Evolutionary conservation across 2,329 filamentous ascomycete species (phyloP), one percentile per base, ranked within the genome.

Genomic region (Metarhizium anisopliae): DNA sequence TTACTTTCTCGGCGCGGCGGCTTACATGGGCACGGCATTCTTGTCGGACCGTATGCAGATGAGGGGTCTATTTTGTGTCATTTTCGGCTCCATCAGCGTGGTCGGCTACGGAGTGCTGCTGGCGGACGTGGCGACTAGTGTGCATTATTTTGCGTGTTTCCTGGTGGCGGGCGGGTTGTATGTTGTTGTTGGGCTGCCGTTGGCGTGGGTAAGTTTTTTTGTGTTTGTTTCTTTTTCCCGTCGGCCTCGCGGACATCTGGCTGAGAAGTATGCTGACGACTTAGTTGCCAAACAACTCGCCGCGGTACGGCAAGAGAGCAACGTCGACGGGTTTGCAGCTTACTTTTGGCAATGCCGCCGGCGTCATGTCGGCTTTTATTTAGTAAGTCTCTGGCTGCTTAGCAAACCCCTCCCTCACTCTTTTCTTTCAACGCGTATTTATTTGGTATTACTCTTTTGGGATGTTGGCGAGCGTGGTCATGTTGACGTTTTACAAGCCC

Each of bases 141-240:
- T 84, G 6, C 85, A 87, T 61, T 92, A 90, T 63, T 87, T 89
- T 60, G 88, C 72, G 60, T 90, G 87, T 59, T 87, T 91, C 67
- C 72, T 93, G n/a, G 81, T 91, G 0, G 87, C 88, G 0, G 77
- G 83, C 58, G 89, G 88, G 0, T 67, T 93, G 2, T 93, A 92
- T 61, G 73, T 81, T 29, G 68, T 78, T 3, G 79, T 82, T 4
- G 79, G 80, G 0, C 60, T 83, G 57, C 80, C 80, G 4, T 64
- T 83, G n/a, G 79, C 79, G 40, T 83, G 80, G 79, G 70, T 72
- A 1, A 29, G 45, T 30, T 30, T 49, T 14, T 57, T 60, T 66
- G 59, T 66, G 32, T 63, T 8, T 11, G 51, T 16, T 20, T 20
- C 25, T 2, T 29, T 29, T 18, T n/a, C 29, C 32, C 10, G 20